Evolutionary conservation across 2,329 filamentous ascomycete species (phyloP).

Genomic region (Pestalotiopsis sp.): DNA sequence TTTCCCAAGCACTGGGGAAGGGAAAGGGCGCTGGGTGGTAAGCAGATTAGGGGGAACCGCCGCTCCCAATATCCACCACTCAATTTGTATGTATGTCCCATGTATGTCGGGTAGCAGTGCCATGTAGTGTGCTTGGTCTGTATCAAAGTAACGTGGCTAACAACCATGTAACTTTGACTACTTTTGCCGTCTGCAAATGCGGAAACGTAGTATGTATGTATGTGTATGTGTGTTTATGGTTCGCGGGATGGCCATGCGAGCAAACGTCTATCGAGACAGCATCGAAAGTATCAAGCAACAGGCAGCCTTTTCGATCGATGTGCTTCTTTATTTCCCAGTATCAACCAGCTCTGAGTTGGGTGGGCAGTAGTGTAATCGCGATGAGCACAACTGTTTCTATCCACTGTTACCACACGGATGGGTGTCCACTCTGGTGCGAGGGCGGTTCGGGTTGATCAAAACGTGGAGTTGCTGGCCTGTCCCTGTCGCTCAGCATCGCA

Average conservation of each 20-base stretch:
- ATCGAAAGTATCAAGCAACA: background rate
- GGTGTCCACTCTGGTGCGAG: background rate
- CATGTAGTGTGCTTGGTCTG: background rate
- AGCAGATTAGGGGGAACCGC: background rate
- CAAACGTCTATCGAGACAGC: background rate
- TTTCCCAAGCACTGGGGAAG: background rate
- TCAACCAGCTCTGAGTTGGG: background rate
- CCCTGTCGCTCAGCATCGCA: background rate
- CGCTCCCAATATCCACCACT: constrained; percentile 9
- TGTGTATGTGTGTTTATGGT: too few species aligned
- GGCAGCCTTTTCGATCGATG: background rate
- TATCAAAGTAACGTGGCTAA: background rate
- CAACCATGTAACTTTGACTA: background rate
- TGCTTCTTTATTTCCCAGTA: background rate
- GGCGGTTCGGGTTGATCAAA: background rate
- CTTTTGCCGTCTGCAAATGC: too few species aligned
- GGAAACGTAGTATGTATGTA: background rate
- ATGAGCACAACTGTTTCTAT: background rate
- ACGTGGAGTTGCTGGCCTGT: background rate
- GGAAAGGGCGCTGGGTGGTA: background rate
- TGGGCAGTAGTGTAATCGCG: background rate
- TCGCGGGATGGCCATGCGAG: background rate
- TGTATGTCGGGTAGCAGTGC: background rate
- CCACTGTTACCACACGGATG: background rate
- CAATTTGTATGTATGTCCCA: background rate